These are phyloP conservation scores for Lentinus brumalis DNA, from an alignment of 768 basidiomycete genomes.

Conservation along the genomic window DNA sequence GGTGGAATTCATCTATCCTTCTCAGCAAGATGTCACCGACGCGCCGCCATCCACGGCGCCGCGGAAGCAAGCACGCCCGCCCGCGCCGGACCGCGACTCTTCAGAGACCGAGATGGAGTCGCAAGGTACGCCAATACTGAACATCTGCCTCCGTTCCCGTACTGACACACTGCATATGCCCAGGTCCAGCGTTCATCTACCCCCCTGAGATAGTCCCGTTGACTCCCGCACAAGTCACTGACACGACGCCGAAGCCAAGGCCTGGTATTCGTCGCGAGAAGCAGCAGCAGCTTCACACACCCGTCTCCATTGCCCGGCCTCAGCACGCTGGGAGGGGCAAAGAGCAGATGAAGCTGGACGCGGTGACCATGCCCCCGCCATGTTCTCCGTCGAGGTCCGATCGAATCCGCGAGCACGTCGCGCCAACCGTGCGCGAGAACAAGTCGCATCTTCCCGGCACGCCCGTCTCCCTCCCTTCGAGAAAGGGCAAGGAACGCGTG, in stretches of 20 bases:
- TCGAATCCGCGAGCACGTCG: background rate
- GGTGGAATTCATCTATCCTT: constrained; percentile 9
- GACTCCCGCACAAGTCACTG: background rate
- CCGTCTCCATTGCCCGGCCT: constrained; percentile 4
- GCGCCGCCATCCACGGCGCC: background rate
- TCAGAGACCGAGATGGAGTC: constrained; percentile 25
- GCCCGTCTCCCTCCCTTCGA: background rate
- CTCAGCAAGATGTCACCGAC: constrained; percentile 2
- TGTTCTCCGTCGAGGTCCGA: background rate
- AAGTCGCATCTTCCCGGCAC: constrained; percentile 2
- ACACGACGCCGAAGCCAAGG: constrained; percentile 4
- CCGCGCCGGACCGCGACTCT: constrained; percentile 2
- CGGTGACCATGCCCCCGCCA: background rate
- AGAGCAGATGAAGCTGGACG: background rate
- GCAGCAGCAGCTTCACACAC: constrained; percentile 10
- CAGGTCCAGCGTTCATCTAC: constrained; percentile 14
- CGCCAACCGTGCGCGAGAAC: background rate
- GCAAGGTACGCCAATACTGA: constrained; percentile 7
- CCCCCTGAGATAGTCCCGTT: constrained; percentile 5
- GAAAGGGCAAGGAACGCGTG: constrained; percentile 15
- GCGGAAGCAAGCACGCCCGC: constrained; percentile 5
- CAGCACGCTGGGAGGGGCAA: background rate
- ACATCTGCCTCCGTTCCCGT: too few relatives aligned
- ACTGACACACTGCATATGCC: background rate
- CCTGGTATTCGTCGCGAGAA: background rate